phyloP scores from a whole-genome alignment of 1,139 yeast species.

The Protomyces arabidopsidicola region DNA sequence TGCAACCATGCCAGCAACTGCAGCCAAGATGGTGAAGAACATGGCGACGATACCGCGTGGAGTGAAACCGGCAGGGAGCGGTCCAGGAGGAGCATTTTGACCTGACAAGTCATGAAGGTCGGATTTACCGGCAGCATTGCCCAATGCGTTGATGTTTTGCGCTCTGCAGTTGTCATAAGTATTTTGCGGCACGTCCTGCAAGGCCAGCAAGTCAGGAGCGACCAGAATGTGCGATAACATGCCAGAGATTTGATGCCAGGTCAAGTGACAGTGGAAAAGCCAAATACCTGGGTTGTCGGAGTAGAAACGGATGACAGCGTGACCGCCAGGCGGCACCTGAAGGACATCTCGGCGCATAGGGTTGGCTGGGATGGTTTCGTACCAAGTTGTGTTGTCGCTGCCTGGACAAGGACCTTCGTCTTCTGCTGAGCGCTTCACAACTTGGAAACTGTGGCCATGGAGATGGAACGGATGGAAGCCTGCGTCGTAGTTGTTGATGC shows the following conservation, averaged over 20 bases:
- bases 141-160: slow-evolving; percentile 41
- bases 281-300: slow-evolving; percentile 89
- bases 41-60: slow-evolving; percentile 84
- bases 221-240: slow-evolving; percentile 69
- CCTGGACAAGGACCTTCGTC: slow-evolving; percentile 45
- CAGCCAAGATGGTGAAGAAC: slow-evolving; percentile 71
- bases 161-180: slow-evolving; percentile 35
- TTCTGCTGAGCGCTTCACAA: slow-evolving; percentile 53
- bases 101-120: slow-evolving; percentile 65
- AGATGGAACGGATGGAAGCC: slow-evolving; percentile 87
- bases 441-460: slow-evolving; percentile 76
- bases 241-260: slow-evolving; percentile 87
- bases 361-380: slow-evolving; percentile 47
- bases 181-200: slow-evolving; percentile 39
- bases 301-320: slow-evolving; percentile 61
- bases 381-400: slow-evolving; percentile 46
- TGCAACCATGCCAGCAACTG: slow-evolving; percentile 68
- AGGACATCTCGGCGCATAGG: slow-evolving; percentile 72
- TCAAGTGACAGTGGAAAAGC: slow-evolving; percentile 80
- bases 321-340: slow-evolving; percentile 61
- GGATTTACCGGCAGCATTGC: slow-evolving; percentile 84
- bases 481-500: slow-evolving; percentile 64
- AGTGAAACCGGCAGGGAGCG: slow-evolving; percentile 82
- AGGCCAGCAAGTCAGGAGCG: slow-evolving; percentile 60
- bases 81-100: slow-evolving; percentile 57